Evolutionary conservation across 176 grass and related monocot genomes (phyloP).

Genomic region (Rhynchospora tenuis): DNA sequence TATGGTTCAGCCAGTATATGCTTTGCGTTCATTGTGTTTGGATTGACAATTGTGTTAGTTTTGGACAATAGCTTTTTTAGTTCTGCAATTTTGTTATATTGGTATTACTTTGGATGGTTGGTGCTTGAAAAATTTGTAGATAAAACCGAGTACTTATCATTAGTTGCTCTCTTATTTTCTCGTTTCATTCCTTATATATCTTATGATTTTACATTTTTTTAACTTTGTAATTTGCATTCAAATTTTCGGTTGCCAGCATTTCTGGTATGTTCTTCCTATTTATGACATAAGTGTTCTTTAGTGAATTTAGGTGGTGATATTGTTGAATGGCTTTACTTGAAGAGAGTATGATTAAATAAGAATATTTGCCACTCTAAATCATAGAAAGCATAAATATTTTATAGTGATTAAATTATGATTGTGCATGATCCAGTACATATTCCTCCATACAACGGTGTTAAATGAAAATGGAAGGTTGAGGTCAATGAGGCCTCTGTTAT

Average conservation of each 20-base stretch:
- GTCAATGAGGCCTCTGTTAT: background rate
- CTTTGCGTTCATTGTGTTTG: background rate
- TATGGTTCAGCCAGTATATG: background rate
- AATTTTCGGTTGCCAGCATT: background rate
- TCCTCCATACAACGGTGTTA: background rate
- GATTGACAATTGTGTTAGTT: no score
- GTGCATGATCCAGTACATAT: background rate
- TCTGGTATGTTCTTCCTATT: background rate
- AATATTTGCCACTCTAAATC: background rate
- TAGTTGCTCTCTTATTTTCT: background rate
- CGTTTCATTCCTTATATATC: background rate
- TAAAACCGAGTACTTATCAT: background rate
- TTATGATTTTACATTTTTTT: background rate
- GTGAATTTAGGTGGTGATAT: background rate
- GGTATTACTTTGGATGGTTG: background rate
- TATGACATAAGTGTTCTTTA: background rate
- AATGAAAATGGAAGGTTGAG: background rate
- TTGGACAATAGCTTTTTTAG: no score
- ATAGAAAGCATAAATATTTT: background rate
- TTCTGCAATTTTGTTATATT: constrained; percentile 26
- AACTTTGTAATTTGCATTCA: background rate
- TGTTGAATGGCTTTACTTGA: background rate
- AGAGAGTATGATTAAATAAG: background rate
- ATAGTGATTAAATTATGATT: background rate
- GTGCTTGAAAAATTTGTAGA: background rate